Evolutionary conservation across 108 stramenopile genomes (phyloP).

Genomic region (Phaeodactylum tricornutum): DNA sequence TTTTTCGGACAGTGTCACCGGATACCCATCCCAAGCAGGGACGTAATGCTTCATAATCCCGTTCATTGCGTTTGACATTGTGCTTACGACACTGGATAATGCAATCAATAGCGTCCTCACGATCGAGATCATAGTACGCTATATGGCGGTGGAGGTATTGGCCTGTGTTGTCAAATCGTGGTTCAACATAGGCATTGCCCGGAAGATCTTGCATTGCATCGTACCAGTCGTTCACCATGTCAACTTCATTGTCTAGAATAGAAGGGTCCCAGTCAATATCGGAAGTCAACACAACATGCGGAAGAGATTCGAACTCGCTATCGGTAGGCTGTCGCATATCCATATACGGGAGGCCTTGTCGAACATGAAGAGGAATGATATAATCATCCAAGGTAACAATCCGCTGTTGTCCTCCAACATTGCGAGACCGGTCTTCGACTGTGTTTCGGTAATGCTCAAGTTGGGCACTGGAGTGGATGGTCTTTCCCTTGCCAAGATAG

Average conservation of each 20-base stretch:
- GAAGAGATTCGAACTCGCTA: background rate
- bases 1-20: background rate
- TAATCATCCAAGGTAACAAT: constrained; percentile 12
- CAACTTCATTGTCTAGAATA: constrained; percentile 5
- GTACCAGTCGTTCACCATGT: no score
- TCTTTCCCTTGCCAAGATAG: background rate
- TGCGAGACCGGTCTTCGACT: constrained; percentile 7
- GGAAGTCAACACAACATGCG: constrained; percentile 9
- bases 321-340: background rate
- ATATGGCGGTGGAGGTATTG: no score
- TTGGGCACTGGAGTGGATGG: constrained; percentile 14
- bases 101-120: no score
- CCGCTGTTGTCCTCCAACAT: constrained; percentile 10
- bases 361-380: constrained; percentile 3
- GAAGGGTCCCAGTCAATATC: constrained; percentile 17
- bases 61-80: no score
- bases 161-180: no score
- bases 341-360: constrained; percentile 1
- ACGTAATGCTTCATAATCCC: constrained; percentile 3
- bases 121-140: no score
- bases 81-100: no score
- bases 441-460: background rate
- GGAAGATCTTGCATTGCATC: no score
- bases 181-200: no score
- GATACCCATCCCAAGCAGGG: constrained; percentile 11